Percentiles rank a stretch among this genome's conserved stretches.
These are phyloP conservation scores for Alnus rubra DNA, from an alignment of 306 rosid genomes.

Conservation along the genomic window DNA sequence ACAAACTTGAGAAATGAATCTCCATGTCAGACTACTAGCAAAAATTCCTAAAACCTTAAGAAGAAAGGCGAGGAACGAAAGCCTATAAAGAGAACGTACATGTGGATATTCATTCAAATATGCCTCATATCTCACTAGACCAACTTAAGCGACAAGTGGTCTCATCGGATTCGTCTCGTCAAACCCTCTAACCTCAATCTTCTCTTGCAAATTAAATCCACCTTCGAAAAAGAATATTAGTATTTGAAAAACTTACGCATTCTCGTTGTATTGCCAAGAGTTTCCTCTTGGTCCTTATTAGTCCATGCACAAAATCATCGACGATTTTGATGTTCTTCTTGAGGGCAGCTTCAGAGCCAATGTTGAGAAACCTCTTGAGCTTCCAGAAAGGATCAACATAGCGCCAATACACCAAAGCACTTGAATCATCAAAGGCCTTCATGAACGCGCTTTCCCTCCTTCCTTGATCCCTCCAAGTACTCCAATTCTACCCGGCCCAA, in stretches of 20 bases:
- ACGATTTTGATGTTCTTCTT: slow-evolving; percentile 48
- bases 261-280: slow-evolving; percentile 16
- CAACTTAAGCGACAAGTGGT: no score
- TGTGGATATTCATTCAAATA: no score
- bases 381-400: slow-evolving; percentile 72
- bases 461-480: slow-evolving; percentile 65
- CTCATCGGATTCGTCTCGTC: no score
- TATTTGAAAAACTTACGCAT: slow-evolving; percentile 22
- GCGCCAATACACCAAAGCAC: slow-evolving; percentile 58
- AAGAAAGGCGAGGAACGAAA: no score
- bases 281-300: slow-evolving; percentile 46
- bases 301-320: slow-evolving; percentile 47
- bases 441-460: slow-evolving; percentile 57
- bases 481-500: slow-evolving; percentile 76
- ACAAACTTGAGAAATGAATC: no score
- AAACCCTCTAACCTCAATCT: no score
- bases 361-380: slow-evolving; percentile 56
- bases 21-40: no score
- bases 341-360: slow-evolving; percentile 65
- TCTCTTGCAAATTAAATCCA: no score
- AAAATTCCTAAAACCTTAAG: no score
- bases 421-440: slow-evolving; percentile 77
- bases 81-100: no score
- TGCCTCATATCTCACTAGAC: no score
- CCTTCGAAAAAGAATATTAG: not conserved